These are phyloP conservation scores for Colletotrichum abscissum DNA, from an alignment of 2,329 filamentous ascomycete species.

Conservation along the genomic window DNA sequence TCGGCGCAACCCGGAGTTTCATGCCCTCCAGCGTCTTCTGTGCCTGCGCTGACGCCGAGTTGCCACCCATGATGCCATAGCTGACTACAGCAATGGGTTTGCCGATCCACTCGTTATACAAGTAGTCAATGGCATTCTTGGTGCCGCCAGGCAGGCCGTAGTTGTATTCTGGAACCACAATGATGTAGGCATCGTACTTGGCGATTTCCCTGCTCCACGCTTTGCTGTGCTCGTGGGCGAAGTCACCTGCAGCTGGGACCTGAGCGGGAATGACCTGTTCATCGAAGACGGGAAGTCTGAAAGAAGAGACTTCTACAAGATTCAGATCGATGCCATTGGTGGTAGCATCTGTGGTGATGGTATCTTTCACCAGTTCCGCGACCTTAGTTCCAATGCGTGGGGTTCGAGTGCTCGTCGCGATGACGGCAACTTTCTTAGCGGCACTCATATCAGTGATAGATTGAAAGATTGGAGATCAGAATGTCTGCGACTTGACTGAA, in stretches of 20 bases:
- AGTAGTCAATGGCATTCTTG: slow-evolving; percentile 73
- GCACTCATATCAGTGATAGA: neutral
- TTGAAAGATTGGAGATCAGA: too few species aligned
- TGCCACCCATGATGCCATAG: slow-evolving; percentile 62
- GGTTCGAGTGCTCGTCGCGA: slow-evolving; percentile 49
- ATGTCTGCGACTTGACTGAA: too few species aligned
- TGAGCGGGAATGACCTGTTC: slow-evolving; percentile 53
- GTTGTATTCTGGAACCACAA: slow-evolving; percentile 69
- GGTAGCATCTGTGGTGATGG: slow-evolving; percentile 40
- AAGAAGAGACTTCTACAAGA: slow-evolving; percentile 49
- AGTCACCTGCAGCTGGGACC: slow-evolving; percentile 49
- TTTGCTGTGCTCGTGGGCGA: slow-evolving; percentile 53
- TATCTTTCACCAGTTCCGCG: slow-evolving; percentile 44
- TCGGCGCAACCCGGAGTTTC: slow-evolving; percentile 45
- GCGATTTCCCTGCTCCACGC: slow-evolving; percentile 57
- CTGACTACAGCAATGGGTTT: slow-evolving; percentile 65
- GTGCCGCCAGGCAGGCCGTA: slow-evolving; percentile 62
- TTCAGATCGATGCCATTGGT: slow-evolving; percentile 39
- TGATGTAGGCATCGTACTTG: slow-evolving; percentile 51
- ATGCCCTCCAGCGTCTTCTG: slow-evolving; percentile 42
- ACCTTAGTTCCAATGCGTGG: slow-evolving; percentile 48
- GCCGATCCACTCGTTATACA: slow-evolving; percentile 67
- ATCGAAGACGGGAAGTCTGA: slow-evolving; percentile 57
- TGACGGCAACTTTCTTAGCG: slow-evolving; percentile 45
- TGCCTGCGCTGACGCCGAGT: slow-evolving; percentile 40